phyloP scores from a whole-genome alignment of 2,329 filamentous ascomycete species.

The Hypoxylon sp. region DNA sequence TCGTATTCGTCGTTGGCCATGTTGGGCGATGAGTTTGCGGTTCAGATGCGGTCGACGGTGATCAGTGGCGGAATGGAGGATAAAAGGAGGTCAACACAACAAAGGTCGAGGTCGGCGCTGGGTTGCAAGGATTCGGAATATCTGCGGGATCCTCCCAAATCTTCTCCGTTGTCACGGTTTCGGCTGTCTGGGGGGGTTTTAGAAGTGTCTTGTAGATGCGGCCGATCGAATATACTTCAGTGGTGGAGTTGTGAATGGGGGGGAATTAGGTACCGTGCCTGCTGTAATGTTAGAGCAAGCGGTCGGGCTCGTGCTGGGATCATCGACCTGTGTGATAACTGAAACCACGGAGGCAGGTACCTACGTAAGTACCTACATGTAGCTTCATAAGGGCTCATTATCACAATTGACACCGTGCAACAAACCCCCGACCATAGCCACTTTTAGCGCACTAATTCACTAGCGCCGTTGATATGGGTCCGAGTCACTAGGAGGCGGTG shows the following conservation, averaged over 20 bases:
- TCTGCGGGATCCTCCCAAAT: slow-evolving; percentile 21
- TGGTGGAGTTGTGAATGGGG: slow-evolving; percentile 43
- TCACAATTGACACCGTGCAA: slow-evolving; percentile 12
- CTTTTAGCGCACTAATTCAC: slow-evolving; percentile 2
- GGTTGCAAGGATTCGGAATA: slow-evolving; percentile 14
- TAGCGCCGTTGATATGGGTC: slow-evolving; percentile 7
- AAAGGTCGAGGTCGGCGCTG: slow-evolving; percentile 45
- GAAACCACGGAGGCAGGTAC: slow-evolving; percentile 23
- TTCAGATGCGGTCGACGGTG: slow-evolving; percentile 37
- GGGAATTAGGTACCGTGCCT: slow-evolving; percentile 40
- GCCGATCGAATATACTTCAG: slow-evolving; percentile 39
- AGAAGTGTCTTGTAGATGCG: slow-evolving; percentile 39
- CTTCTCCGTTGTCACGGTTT: slow-evolving; percentile 31
- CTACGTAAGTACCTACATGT: slow-evolving; percentile 9
- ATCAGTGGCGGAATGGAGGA: slow-evolving; percentile 27
- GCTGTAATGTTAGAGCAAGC: slow-evolving; percentile 32
- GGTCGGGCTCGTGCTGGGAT: slow-evolving; percentile 36
- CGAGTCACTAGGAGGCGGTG: slow-evolving; percentile 16
- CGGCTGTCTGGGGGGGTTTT: slow-evolving; percentile 32
- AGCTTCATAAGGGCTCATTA: slow-evolving; percentile 17
- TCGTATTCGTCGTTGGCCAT: slow-evolving; percentile 99
- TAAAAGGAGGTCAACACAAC: slow-evolving; percentile 27
- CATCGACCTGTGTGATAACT: slow-evolving; percentile 15
- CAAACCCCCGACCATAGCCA: slow-evolving; percentile 13
- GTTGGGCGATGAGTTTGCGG: slow-evolving; percentile 57